Conservation (phyloP, 345 rosid species). For the Dipteronia sinensis region DNA sequence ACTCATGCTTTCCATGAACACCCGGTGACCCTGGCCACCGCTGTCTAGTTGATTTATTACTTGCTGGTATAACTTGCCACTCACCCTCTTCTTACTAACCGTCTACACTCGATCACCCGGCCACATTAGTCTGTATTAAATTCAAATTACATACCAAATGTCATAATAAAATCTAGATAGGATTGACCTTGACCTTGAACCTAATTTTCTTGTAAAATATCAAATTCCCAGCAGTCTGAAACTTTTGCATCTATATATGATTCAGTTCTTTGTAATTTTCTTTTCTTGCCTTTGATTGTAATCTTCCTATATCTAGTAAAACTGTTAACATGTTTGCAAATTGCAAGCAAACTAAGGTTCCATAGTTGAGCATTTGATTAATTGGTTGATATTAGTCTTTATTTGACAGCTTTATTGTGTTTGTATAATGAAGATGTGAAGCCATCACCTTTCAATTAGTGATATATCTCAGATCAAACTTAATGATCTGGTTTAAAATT, state of each 20-base stretch:
- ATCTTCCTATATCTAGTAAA: background rate
- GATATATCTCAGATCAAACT: background rate
- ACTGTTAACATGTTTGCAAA: background rate
- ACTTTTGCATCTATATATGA: too few species aligned
- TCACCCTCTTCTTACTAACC: background rate
- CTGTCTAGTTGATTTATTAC: conserved; percentile 11
- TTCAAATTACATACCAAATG: background rate
- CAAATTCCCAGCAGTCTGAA: background rate
- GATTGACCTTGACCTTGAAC: background rate
- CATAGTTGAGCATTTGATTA: background rate
- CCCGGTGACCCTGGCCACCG: background rate
- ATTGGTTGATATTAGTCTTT: background rate
- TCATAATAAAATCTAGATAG: too few species aligned
- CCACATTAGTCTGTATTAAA: background rate
- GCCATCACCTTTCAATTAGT: background rate
- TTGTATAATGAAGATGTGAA: background rate
- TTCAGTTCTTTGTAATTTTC: background rate
- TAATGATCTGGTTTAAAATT: conserved; percentile 1
- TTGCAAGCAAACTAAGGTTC: background rate
- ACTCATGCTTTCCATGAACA: conserved; percentile 7
- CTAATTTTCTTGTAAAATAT: background rate
- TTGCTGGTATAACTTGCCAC: conserved; percentile 5
- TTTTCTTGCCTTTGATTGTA: background rate
- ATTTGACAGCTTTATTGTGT: background rate
- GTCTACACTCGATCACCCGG: background rate